phyloP scores from a whole-genome alignment of 2,329 filamentous ascomycete species.

The Colletotrichum spinosum region DNA sequence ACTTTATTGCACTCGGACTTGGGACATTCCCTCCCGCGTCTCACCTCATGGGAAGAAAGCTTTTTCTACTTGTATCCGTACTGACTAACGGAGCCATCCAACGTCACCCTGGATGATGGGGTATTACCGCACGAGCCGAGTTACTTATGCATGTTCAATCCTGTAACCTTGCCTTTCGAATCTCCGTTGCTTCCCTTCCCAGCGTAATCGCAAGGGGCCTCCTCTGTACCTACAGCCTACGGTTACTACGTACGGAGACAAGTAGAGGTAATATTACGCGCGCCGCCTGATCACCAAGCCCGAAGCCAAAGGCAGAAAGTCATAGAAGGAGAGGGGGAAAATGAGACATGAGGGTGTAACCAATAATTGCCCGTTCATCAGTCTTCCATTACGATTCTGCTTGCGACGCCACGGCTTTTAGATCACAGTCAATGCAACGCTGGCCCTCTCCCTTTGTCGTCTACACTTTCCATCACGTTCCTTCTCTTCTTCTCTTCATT shows the following conservation, averaged over 20 bases:
- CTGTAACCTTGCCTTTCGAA: too few relatives aligned
- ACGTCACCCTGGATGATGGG: too few relatives aligned
- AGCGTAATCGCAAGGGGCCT: neutral
- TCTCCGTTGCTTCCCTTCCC: too few relatives aligned
- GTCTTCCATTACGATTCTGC: constrained; percentile 3
- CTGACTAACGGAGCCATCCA: too few relatives aligned
- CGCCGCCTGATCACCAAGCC: constrained; percentile 7
- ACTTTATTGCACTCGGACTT: too few relatives aligned
- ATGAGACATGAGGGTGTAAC: constrained; percentile 26
- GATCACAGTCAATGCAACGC: constrained; percentile 27
- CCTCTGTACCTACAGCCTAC: too few relatives aligned
- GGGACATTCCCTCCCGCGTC: too few relatives aligned
- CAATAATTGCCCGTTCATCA: constrained; percentile 17
- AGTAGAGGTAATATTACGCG: constrained; percentile 20
- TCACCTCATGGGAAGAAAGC: too few relatives aligned
- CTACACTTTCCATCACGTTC: neutral
- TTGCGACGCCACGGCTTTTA: constrained; percentile 13
- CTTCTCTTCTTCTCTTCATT: constrained; percentile 5
- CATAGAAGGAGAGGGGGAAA: neutral
- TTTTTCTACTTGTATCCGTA: too few relatives aligned
- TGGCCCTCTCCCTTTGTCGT: constrained; percentile 1
- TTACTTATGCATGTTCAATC: too few relatives aligned
- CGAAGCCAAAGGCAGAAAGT: constrained; percentile 1
- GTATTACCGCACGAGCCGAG: too few relatives aligned
- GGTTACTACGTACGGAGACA: too few relatives aligned